Evolutionary conservation across 2,329 filamentous ascomycete genomes (phyloP), one percentile per base, ranked within the genome.

Genomic region (Curvularia lunata): DNA sequence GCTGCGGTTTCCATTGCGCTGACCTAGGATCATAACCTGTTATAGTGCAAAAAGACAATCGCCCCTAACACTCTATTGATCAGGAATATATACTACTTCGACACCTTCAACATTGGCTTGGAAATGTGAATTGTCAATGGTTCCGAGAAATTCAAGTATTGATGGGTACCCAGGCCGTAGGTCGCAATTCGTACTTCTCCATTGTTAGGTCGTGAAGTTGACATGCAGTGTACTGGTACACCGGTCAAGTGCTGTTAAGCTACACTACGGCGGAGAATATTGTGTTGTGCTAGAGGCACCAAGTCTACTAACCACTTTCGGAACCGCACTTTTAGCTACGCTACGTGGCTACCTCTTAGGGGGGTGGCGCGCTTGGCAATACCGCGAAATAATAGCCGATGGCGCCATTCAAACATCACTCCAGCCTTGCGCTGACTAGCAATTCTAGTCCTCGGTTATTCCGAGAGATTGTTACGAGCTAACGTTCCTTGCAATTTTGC

Each of bases 161-260:
- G 18, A 28, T 45, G 23, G 42, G 16, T 28, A 45, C 42, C 23
- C 25, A 45, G 23, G 12, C 19, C 13, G 42, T 45, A 28, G 23
- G 42, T 45, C 42, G 21, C 23, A 45, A 23, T 28, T 45, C 42
- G 42, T 23, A 25, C 42, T 28, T 45, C 42, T n/a, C 21, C 21
- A 45, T 45, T 28, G 13, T 28, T 45, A 28, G 25, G 42, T 45
- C 12, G 21, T 45, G 21, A 12, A 13, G n/a, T 45, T 16, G 18
- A 45, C 21, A 45, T 45, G 23, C 42, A 45, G 42, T 45, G 42
- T 45, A 45, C 23, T 23, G 42, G 42, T 45, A 45, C 23, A 45
- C 42, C 42, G 42, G 21, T 45, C 13, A 28, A 28, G 42, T 28
- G 42, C 42, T n/a, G 23, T 45, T 25, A 1, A 45, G 42, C 23